phyloP scores from a whole-genome alignment of 73 alveolate species.

The Urostyla sp. region DNA sequence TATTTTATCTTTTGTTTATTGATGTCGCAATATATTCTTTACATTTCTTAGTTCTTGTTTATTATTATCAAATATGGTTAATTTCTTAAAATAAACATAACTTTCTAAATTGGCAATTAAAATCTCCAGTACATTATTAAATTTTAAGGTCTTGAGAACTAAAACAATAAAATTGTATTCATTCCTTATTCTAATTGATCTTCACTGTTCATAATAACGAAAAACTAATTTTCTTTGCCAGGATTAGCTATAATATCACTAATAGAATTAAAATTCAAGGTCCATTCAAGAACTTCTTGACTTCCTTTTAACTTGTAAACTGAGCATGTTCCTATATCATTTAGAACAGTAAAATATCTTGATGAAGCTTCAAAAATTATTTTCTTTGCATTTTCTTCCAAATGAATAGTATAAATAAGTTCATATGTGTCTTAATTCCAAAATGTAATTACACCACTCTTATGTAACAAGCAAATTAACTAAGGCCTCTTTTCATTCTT shows the following conservation, averaged over 20 bases:
- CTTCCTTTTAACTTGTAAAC: conserved; percentile 47
- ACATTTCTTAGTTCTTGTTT: conserved; percentile 32
- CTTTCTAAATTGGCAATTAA: conserved; percentile 6
- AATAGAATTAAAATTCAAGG: conserved; percentile 19
- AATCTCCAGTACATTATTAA: conserved; percentile 50
- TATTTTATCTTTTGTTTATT: neutral
- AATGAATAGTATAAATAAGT: neutral
- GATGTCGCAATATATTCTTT: conserved; percentile 36
- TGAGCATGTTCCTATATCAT: conserved; percentile 7
- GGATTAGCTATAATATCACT: conserved; percentile 5
- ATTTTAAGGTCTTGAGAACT: conserved; percentile 53
- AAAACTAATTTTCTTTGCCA: conserved; percentile 29
- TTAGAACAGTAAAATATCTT: conserved; percentile 23
- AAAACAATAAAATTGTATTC: conserved; percentile 26
- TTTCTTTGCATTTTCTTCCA: conserved; percentile 18
- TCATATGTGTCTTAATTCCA: conserved; percentile 2
- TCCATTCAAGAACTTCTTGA: conserved; percentile 19
- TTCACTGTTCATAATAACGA: conserved; percentile 33
- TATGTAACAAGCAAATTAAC: conserved; percentile 34
- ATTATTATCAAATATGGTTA: conserved; percentile 9
- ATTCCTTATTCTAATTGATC: neutral
- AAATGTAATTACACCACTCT: conserved; percentile 12
- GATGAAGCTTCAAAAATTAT: conserved; percentile 3
- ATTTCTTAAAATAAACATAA: neutral
- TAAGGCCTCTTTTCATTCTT: conserved; percentile 12